These are phyloP conservation scores for Pseudopediastrum boryanum DNA, from an alignment of 139 green algal genomes.

Conservation along the genomic window DNA sequence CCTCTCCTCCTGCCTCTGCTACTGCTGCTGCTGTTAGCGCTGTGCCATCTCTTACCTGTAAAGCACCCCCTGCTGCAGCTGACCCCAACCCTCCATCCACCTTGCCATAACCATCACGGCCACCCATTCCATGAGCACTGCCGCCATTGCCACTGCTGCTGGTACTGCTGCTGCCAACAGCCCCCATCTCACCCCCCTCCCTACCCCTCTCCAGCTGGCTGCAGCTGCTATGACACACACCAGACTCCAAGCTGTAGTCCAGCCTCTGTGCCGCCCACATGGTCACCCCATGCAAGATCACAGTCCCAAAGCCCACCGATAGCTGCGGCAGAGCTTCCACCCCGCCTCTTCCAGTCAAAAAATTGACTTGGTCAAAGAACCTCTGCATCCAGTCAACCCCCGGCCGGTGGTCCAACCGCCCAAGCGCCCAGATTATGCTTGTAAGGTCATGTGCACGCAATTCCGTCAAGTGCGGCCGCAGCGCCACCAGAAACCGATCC, in stretches of 20 bases:
- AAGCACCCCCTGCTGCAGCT: too few species aligned
- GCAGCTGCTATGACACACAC: background rate
- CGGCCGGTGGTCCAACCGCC: conserved; percentile 30
- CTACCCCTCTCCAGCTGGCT: too few species aligned
- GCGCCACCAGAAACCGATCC: conserved; percentile 8
- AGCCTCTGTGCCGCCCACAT: conserved; percentile 27
- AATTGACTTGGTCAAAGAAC: conserved; percentile 10
- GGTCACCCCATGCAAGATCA: conserved; percentile 35
- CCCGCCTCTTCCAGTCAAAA: background rate
- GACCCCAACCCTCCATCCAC: too few species aligned
- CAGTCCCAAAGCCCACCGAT: conserved; percentile 2
- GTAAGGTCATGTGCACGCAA: conserved; percentile 38
- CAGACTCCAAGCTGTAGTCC: background rate
- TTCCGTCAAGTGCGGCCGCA: conserved; percentile 11
- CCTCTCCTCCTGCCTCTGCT: too few species aligned
- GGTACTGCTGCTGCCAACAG: too few species aligned
- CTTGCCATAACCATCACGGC: too few species aligned
- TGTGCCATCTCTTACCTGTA: too few species aligned
- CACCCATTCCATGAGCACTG: too few species aligned
- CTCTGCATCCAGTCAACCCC: conserved; percentile 5
- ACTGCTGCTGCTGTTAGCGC: too few species aligned
- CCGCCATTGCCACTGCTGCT: too few species aligned
- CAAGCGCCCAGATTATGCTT: conserved; percentile 42
- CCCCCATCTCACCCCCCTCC: too few species aligned
- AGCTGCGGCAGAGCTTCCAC: background rate